Conservation (phyloP, 805 yeast genomes). For the Spathaspora passalidarum region DNA sequence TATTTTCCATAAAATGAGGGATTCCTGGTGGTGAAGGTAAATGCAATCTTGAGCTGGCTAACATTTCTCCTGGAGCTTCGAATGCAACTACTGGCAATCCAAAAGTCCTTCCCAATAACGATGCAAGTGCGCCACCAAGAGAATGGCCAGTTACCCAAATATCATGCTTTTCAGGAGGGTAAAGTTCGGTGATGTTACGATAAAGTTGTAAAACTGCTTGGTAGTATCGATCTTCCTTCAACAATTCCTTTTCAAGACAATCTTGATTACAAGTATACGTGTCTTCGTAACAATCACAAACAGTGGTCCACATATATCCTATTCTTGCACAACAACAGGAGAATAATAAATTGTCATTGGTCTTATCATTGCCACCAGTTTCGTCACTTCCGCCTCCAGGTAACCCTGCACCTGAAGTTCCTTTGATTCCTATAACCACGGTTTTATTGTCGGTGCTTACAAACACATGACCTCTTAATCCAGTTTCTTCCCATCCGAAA, state of each 20-base stretch:
- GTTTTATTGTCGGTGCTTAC: slow-evolving; percentile 52
- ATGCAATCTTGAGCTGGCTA: slow-evolving; percentile 82
- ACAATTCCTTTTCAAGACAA: slow-evolving; percentile 76
- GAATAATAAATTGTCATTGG: slow-evolving; percentile 83
- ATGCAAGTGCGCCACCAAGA: slow-evolving; percentile 83
- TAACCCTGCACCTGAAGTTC: slow-evolving; percentile 79
- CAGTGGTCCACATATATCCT: slow-evolving; percentile 88
- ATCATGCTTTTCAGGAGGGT: slow-evolving; percentile 58
- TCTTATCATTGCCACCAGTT: slow-evolving; percentile 76
- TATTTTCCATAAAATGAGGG: slow-evolving; percentile 70
- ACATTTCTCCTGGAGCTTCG: slow-evolving; percentile 89
- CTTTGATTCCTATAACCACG: slow-evolving; percentile 81
- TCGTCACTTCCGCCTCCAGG: slow-evolving; percentile 54
- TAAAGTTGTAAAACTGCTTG: slow-evolving; percentile 76
- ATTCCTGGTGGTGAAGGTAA: slow-evolving; percentile 92
- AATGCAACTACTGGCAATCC: slow-evolving; percentile 88
- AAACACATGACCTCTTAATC: slow-evolving; percentile 89
- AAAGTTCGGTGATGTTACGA: slow-evolving; percentile 60
- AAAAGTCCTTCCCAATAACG: slow-evolving; percentile 80
- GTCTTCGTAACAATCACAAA: slow-evolving; percentile 85
- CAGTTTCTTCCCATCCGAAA: slow-evolving; percentile 85
- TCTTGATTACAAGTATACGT: slow-evolving; percentile 85
- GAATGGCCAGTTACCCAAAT: slow-evolving; percentile 97
- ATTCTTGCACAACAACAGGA: slow-evolving; percentile 96
- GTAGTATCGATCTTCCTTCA: slow-evolving; percentile 77